Evolutionary conservation across 371 early-diverging fungal species (phyloP), one percentile per base, ranked within the genome.

Genomic region (Mucor mucedo): DNA sequence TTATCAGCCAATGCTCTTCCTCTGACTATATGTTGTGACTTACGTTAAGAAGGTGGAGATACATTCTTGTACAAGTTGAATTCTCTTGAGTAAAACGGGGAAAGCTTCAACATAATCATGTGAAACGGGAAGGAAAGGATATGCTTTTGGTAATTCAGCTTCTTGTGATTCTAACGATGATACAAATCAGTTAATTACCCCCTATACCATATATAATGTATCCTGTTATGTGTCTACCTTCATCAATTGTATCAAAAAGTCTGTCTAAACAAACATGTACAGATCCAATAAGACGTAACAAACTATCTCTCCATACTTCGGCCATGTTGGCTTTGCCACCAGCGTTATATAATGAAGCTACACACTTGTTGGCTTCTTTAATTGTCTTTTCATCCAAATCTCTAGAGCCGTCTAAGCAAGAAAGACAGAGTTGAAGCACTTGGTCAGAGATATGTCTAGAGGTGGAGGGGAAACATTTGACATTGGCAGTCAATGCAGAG

Each of bases 211-310:
- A 2, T 21, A 21, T 21, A 21, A 21, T 21, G 5, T 41, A 11
- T 41, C 8, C 5, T 41, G 14, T 41, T n/a, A 44, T 44, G 0
- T 45, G 8, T 49, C 32, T 73, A 84, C 85, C 88, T 85, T 88
- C 88, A 58, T 86, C 87, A 0, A 88, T 65, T 1, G 83, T 82
- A 55, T 76, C 77, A 63, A 86, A 85, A 8, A 88, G 68, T 39
- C 71, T 62, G 53, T 85, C 79, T 55, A 87, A 62, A 29, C 75
- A 71, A 39, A 70, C 63, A 55, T 88, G 84, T 16, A 81, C 66
- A 10, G 86, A 79, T 49, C 85, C 84, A 56, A 86, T 68, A 29
- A 87, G 33, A 47, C 73, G 73, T 49, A 74, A 64, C 4, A 81
- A 13, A 28, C 71, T 78, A 6, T 64, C 72, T 50, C 76, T 76